phyloP scores from a whole-genome alignment of 2,329 filamentous ascomycete species.

The Rhinocladiella similis region DNA sequence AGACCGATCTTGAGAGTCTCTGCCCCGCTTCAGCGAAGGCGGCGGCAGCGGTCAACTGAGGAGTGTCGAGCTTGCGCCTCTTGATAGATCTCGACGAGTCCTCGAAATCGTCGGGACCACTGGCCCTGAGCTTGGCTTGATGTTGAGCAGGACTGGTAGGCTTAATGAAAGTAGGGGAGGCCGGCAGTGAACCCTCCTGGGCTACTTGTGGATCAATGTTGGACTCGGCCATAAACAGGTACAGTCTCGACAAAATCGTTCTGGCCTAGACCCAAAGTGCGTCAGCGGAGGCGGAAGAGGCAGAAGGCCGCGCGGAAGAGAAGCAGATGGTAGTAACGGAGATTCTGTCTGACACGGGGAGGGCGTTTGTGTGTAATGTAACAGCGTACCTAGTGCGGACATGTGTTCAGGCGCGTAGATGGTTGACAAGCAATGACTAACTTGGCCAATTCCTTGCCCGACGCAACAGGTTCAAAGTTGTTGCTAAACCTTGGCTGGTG shows the following conservation, averaged over 20 bases:
- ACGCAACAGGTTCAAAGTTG: too few relatives aligned
- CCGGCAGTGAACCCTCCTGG: constrained; percentile 10
- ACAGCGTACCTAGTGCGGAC: background rate
- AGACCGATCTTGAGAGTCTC: constrained; percentile 31
- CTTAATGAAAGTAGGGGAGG: constrained; percentile 19
- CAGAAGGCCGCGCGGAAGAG: background rate
- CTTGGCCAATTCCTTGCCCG: background rate
- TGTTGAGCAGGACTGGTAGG: constrained; percentile 6
- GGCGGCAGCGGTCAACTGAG: constrained; percentile 54
- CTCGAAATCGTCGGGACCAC: constrained; percentile 18
- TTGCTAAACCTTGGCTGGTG: too few relatives aligned
- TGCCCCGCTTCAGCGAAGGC: constrained; percentile 51
- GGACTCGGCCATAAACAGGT: constrained; percentile 22
- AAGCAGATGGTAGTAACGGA: background rate
- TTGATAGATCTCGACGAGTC: constrained; percentile 37
- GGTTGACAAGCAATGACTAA: background rate
- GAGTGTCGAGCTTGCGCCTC: constrained; percentile 37
- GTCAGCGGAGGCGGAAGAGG: background rate
- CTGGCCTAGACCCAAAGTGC: constrained; percentile 1
- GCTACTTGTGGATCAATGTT: constrained; percentile 15
- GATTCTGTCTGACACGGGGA: too few relatives aligned
- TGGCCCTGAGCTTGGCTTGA: constrained; percentile 3
- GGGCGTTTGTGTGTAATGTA: too few relatives aligned
- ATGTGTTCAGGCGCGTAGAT: background rate
- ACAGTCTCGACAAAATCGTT: background rate